Evolutionary conservation across 108 stramenopile species (phyloP), one percentile per base, ranked within the genome.

Genomic region (Asterionellopsis glacialis): DNA sequence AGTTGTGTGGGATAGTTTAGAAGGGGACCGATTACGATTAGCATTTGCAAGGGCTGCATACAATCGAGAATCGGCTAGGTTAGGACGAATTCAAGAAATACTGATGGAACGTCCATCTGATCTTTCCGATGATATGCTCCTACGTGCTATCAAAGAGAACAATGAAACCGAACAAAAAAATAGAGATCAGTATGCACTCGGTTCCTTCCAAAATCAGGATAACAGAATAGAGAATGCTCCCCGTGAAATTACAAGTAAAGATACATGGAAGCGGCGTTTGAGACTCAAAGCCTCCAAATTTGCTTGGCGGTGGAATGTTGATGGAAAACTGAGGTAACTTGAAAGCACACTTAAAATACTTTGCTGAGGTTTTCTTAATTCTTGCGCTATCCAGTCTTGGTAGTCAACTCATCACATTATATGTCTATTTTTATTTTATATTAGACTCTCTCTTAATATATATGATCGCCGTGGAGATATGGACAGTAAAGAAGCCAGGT

Each of bases 41-140:
- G 57, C 76, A 41, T 73, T 74, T 47, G 80, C 75, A 1, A 74
- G 72, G 15, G 84, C 84, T 7, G 77, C 90, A 11, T 87, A 70
- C 48, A 66, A 81, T 47, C 23, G 65, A 19, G 90, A 91, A 64
- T 38, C 82, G 27, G 43, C 61, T 4, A 74, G 86, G 41, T 63
- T 91, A 16, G 90, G 90, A 40, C 57, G 41, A 10, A 63, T 85
- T n/a, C 51, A 75, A 40, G 56, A 54, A 22, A 13, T 80, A 11
- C 45, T 91, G 50, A 26, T 64, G 26, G 48, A 77, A 9, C 64
- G 83, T 54, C 86, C 85, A 7, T 53, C 18, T 9, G 85, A 76
- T 57, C 79, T 83, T 80, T 56, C 54, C 28, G 75, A 79, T 33
- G 55, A 13, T 14, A 41, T 48, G n/a, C 40, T 40, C 6, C 6